phyloP scores from a whole-genome alignment of 1,284 basidiomycete species.

The Flammula alnicola region DNA sequence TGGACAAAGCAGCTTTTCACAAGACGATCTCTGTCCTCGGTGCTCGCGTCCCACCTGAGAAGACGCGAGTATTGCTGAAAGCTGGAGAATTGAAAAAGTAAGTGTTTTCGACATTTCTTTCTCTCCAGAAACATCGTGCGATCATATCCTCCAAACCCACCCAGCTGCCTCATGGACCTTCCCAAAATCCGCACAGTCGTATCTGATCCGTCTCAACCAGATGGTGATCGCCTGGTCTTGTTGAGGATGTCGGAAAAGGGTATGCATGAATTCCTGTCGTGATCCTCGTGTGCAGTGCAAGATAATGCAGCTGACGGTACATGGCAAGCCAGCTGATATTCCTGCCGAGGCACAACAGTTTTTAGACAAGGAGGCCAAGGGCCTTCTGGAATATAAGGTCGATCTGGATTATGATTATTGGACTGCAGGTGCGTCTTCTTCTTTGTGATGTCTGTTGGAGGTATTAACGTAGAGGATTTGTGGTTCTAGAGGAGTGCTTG shows the following conservation, averaged over 20 bases:
- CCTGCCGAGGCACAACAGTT: conserved; percentile 56
- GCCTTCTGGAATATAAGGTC: conserved; percentile 63
- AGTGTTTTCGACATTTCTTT: conserved; percentile 23
- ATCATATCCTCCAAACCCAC: conserved; percentile 10
- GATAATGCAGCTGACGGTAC: conserved; percentile 27
- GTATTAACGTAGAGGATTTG: not conserved
- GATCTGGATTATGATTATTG: conserved; percentile 84
- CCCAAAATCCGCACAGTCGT: conserved; percentile 68
- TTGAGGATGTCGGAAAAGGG: conserved; percentile 64
- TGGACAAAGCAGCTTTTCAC: conserved; percentile 70
- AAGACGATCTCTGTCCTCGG: conserved; percentile 71
- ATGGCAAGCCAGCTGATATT: conserved; percentile 69
- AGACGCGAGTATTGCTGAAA: conserved; percentile 61
- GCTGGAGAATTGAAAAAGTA: conserved; percentile 63
- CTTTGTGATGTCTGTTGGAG: conserved; percentile 24
- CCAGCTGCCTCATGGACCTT: conserved; percentile 56
- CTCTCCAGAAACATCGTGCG: not conserved
- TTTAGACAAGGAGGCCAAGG: conserved; percentile 56
- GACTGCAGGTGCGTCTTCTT: conserved; percentile 64
- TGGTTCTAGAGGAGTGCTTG: conserved; percentile 78
- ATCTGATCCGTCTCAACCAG: conserved; percentile 49
- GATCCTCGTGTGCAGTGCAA: conserved; percentile 4
- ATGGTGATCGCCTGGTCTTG: conserved; percentile 62
- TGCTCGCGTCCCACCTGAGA: conserved; percentile 60
- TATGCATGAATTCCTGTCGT: conserved; percentile 36